Percentiles rank a stretch among this genome's conserved stretches.
phyloP scores from a whole-genome alignment of 257 asterid species.

The Cordia subcordata region DNA sequence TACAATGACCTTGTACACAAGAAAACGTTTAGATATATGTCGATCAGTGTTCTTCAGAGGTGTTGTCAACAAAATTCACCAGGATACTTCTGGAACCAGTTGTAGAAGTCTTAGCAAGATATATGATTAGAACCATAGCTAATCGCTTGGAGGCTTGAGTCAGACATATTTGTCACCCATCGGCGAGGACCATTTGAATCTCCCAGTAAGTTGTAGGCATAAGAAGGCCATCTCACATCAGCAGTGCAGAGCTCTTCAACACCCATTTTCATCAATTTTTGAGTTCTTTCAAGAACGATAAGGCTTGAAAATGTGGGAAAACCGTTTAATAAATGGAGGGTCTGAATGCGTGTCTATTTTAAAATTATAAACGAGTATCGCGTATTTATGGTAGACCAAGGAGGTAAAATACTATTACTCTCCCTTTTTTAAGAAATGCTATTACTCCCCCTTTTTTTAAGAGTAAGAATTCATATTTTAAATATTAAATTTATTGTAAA shows the following conservation, averaged over 20 bases:
- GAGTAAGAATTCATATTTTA: no score
- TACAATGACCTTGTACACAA: background rate
- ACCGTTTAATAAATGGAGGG: no score
- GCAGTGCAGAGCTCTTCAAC: conserved; percentile 36
- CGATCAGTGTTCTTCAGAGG: background rate
- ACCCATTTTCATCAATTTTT: conserved; percentile 45
- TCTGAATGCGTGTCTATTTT: no score
- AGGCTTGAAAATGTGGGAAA: conserved; percentile 94
- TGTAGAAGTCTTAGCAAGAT: conserved; percentile 38
- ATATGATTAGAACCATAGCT: conserved; percentile 78
- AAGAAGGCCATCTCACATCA: conserved; percentile 62
- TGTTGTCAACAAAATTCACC: background rate
- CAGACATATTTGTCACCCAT: conserved; percentile 84
- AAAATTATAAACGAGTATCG: no score
- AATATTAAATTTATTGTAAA: no score
- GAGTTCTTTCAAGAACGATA: conserved; percentile 84
- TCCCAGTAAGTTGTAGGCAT: conserved; percentile 63
- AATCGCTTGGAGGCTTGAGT: conserved; percentile 65
- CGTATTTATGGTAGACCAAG: no score
- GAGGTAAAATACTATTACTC: no score
- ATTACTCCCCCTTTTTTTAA: no score
- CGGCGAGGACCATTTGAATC: conserved; percentile 44
- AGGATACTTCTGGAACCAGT: background rate
- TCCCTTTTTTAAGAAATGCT: no score
- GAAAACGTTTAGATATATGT: background rate